Conservation (phyloP, 2,329 filamentous ascomycete genomes). For the Fusarium acutatum region DNA sequence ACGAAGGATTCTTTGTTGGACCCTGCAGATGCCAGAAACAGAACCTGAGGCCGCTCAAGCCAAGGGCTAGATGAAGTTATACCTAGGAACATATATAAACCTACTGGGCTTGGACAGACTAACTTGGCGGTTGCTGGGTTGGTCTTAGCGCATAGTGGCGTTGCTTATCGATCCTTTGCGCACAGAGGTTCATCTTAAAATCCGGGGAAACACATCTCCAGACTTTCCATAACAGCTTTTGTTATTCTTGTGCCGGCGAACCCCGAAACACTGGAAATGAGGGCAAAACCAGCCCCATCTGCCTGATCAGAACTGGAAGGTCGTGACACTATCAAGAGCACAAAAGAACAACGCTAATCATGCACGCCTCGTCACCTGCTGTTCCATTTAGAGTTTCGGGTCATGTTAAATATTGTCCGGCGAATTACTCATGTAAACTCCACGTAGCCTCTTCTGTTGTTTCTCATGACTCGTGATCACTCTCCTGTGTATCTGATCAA, state of each 20-base stretch:
- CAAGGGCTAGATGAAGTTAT: too few relatives aligned
- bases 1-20: not conserved
- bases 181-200: not conserved
- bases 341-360: not conserved
- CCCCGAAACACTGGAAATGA: not conserved
- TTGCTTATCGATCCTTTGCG: not conserved
- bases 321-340: not conserved
- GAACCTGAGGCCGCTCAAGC: too few relatives aligned
- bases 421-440: not conserved
- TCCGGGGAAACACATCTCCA: not conserved
- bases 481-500: not conserved
- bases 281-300: not conserved
- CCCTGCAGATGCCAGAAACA: not conserved
- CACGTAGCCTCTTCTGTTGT: not conserved
- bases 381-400: not conserved
- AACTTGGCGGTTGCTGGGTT: too few relatives aligned
- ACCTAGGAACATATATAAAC: too few relatives aligned
- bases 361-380: not conserved
- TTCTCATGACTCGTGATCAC: not conserved
- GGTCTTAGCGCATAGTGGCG: too few relatives aligned
- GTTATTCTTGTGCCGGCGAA: not conserved
- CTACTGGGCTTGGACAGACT: fast-evolving
- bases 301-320: not conserved
- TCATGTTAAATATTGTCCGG: too few relatives aligned
- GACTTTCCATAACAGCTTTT: too few relatives aligned